Conservation (phyloP, 768 basidiomycete genomes). For the Ramaria rubella region DNA sequence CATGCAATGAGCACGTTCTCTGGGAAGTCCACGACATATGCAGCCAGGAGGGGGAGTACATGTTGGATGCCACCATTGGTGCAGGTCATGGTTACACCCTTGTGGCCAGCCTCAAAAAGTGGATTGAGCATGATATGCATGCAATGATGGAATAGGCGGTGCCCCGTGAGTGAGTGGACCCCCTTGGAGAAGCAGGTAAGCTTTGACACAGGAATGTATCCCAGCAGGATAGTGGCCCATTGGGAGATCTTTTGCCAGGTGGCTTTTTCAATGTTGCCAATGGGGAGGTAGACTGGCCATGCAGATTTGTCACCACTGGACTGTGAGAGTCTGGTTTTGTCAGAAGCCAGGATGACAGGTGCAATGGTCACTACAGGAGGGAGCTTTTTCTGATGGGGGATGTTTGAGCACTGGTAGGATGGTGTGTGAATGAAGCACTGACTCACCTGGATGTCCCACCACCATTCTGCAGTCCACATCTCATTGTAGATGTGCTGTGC, state of each 20-base stretch:
- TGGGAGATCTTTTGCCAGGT: constrained; percentile 30
- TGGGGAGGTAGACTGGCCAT: constrained; percentile 40
- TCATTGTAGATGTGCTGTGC: no score
- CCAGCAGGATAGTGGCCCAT: constrained; percentile 30
- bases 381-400: constrained; percentile 4
- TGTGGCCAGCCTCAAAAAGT: constrained; percentile 23
- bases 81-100: constrained; percentile 29
- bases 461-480: no score
- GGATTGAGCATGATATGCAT: constrained; percentile 29
- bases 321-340: background rate
- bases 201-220: constrained; percentile 33
- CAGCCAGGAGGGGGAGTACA: constrained; percentile 34
- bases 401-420: no score
- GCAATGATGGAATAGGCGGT: constrained; percentile 32
- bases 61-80: constrained; percentile 30
- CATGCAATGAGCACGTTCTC: constrained; percentile 13
- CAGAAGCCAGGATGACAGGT: background rate
- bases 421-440: no score
- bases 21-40: constrained; percentile 14
- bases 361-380: background rate
- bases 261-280: constrained; percentile 38
- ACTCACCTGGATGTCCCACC: no score
- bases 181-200: constrained; percentile 35
- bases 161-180: constrained; percentile 34
- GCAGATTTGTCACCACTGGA: constrained; percentile 17